A percentile compares a stretch with the other conserved stretches of the same genome.
Conservation (phyloP, 441 rosid species). For the Gossypium aridum region DNA sequence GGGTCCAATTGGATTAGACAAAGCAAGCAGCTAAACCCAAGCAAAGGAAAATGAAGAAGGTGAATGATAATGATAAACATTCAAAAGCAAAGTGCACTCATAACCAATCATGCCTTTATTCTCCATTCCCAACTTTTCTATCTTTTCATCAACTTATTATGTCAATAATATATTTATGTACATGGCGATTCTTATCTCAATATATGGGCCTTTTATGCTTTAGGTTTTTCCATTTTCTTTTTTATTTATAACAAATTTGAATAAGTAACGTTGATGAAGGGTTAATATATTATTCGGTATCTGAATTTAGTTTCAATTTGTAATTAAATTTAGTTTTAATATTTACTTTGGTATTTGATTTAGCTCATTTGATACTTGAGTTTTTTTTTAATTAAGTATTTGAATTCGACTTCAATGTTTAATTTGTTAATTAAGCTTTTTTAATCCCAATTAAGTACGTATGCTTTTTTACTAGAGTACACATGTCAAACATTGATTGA, state of each 20-base stretch:
- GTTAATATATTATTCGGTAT: too few relatives aligned
- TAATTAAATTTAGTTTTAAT: too few relatives aligned
- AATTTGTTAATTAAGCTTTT: too few relatives aligned
- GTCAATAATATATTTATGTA: background rate
- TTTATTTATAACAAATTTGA: background rate
- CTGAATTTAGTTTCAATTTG: too few relatives aligned
- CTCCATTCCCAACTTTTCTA: background rate
- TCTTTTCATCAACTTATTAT: slow-evolving; percentile 9
- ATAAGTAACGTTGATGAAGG: slow-evolving; percentile 16
- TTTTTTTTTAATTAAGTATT: too few relatives aligned
- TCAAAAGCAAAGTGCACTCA: slow-evolving; percentile 26
- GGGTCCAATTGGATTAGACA: slow-evolving; percentile 35
- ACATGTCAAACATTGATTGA: too few relatives aligned
- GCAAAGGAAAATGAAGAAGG: slow-evolving; percentile 3
- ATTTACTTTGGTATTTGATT: too few relatives aligned
- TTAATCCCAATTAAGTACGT: too few relatives aligned
- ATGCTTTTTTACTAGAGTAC: too few relatives aligned
- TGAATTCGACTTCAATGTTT: too few relatives aligned
- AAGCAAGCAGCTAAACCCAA: slow-evolving; percentile 17
- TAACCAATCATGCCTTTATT: slow-evolving; percentile 9
- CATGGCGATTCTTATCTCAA: slow-evolving; percentile 16
- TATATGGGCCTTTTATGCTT: background rate
- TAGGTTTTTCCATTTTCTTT: background rate
- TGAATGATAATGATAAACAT: background rate
- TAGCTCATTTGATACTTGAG: too few relatives aligned